Conservation (phyloP, 441 rosid genomes). For the Corymbia calophylla region DNA sequence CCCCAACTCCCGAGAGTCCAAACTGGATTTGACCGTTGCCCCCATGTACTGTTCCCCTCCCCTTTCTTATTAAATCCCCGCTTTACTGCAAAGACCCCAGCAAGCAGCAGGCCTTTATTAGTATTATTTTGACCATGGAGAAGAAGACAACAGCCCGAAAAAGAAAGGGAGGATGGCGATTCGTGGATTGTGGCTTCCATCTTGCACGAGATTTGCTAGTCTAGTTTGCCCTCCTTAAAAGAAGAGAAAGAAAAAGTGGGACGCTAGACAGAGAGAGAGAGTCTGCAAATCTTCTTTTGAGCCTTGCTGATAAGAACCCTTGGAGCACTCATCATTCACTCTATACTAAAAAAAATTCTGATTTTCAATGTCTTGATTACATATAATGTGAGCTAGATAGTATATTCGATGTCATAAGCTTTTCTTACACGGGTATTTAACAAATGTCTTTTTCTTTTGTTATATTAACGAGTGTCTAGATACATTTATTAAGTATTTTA, state of each 20-base stretch:
- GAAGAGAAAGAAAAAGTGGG: background rate
- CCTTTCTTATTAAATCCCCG: constrained; percentile 8
- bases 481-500: background rate
- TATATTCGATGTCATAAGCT: background rate
- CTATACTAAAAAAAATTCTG: background rate
- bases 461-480: background rate
- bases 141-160: background rate
- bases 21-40: constrained; percentile 85
- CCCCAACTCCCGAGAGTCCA: constrained; percentile 16
- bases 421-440: background rate
- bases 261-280: background rate
- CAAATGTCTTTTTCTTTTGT: background rate
- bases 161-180: background rate
- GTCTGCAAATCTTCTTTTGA: background rate
- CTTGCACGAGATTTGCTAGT: background rate
- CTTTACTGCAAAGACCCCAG: background rate
- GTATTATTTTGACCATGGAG: constrained; percentile 1
- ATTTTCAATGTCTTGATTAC: background rate
- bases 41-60: constrained; percentile 7
- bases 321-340: background rate
- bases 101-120: background rate
- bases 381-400: background rate
- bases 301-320: background rate
- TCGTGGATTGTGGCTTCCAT: background rate
- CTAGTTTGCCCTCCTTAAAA: background rate